Evolutionary conservation across 208 protist genomes (phyloP), one percentile per base, ranked within the genome.

Genomic region (Baffinella frigidus): DNA sequence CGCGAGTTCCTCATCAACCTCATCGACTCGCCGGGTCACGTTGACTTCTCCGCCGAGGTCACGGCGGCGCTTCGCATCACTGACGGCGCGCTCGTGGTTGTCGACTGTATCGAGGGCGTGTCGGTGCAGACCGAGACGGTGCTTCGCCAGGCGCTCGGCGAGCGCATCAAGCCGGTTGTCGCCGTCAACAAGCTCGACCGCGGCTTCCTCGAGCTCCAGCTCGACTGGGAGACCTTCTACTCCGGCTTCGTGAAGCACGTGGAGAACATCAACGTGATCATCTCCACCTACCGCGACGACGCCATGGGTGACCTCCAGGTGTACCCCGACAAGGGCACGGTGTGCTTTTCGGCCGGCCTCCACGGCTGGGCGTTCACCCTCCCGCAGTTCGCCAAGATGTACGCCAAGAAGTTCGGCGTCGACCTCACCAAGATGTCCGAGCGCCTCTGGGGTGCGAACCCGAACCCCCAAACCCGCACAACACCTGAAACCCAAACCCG

Each of bases 71-170:
- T 99, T 45, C 97, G 99, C 96, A 98, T 99, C 90, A 99, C 99
- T 89, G 99, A 99, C 95, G 99, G 99, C 95, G 98, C 98, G 73
- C 95, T 99, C 14, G 98, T 99, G 74, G 99, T 99, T 89, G 97
- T 99, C 64, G 99, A 99, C 94, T 98, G 96, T 94, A 97, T 99
- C 90, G 97, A 99, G 94, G 99, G 99, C 95, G 98, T 99, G 87
- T 99, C 98, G 95, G 98, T 99, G 43, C 98, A 99, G 96, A 99
- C 99, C 74, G 98, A 99, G 96, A 99, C 98, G 93, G 98, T 99
- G 94, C 96, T 99, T 38, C 94, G 98, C 80, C 98, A 99, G 95
- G 97, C 98, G 33, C 96, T 99, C 89, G 94, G 95, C 39, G 98
- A 99, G 96, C 97, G 98, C 94, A 99, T 99, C 94, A 96, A 97